Percentiles rank a stretch among this genome's conserved stretches.
Evolutionary conservation across 2,329 filamentous ascomycete genomes (phyloP).

Genomic region (Zymoseptoria tritici): DNA sequence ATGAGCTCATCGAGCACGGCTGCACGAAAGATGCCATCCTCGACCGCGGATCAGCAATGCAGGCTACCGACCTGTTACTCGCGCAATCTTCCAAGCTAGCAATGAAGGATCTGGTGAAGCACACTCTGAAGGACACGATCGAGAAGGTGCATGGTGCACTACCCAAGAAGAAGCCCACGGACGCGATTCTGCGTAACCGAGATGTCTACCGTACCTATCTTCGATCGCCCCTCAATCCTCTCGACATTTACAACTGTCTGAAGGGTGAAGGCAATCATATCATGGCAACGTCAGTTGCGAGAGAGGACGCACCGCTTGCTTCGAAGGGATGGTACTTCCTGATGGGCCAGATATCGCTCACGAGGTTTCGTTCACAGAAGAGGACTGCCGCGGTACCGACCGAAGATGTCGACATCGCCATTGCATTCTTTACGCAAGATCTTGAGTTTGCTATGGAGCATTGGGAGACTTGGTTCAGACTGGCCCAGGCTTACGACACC

Average conservation of each 20-base stretch:
- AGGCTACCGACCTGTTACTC: constrained; percentile 77
- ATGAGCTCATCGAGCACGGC: constrained; percentile 58
- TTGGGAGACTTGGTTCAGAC: constrained; percentile 86
- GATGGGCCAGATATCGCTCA: constrained; percentile 78
- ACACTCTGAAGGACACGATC: constrained; percentile 80
- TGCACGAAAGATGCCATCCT: constrained; percentile 66
- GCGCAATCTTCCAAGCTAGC: constrained; percentile 73
- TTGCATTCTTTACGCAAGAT: constrained; percentile 72
- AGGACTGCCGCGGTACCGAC: constrained; percentile 65
- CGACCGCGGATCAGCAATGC: constrained; percentile 71
- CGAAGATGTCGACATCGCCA: constrained; percentile 74
- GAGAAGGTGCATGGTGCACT: constrained; percentile 89
- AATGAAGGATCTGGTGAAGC: constrained; percentile 86
- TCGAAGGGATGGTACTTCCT: constrained; percentile 87
- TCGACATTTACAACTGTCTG: constrained; percentile 72
- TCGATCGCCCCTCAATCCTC: constrained; percentile 74
- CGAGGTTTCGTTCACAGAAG: constrained; percentile 75
- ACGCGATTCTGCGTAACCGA: constrained; percentile 79
- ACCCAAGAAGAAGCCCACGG: constrained; percentile 65
- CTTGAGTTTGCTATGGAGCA: constrained; percentile 72
- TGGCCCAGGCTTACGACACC: constrained; percentile 80
- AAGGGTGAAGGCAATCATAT: constrained; percentile 70
- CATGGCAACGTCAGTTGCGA: constrained; percentile 53
- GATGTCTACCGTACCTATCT: constrained; percentile 75
- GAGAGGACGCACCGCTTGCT: constrained; percentile 62